phyloP scores from a whole-genome alignment of 1,139 yeast genomes.

The Suhomyces panamericanus region DNA sequence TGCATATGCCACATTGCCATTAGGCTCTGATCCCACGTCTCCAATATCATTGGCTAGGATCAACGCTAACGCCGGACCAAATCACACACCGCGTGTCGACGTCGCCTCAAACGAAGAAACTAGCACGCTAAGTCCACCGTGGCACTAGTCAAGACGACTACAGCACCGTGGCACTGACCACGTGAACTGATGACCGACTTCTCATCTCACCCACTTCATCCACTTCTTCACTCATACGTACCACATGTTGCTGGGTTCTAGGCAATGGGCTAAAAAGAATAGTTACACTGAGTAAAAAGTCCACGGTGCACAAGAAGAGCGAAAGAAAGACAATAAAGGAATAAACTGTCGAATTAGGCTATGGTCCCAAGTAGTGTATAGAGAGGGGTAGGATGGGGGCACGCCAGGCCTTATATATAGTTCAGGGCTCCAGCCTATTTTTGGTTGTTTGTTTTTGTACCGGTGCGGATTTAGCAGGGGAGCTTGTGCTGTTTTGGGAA shows the following conservation, averaged over 20 bases:
- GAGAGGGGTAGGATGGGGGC: constrained; percentile 1
- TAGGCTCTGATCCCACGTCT: no score
- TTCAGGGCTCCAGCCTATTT: constrained; percentile 8
- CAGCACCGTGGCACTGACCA: no score
- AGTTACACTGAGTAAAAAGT: not conserved
- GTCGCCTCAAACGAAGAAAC: no score
- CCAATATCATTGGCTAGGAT: no score
- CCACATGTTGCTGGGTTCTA: constrained; percentile 6
- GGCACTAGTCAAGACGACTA: no score
- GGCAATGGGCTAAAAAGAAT: not conserved
- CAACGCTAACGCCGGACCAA: no score
- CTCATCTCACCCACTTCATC: no score
- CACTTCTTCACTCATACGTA: constrained; percentile 7
- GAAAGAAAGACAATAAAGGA: not conserved
- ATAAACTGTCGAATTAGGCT: not conserved
- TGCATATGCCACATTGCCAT: no score
- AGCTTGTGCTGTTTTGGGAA: constrained; percentile 2
- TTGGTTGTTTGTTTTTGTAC: constrained; percentile 13
- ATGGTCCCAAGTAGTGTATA: constrained; percentile 1
- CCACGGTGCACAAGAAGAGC: not conserved
- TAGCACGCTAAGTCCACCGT: no score
- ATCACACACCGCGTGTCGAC: no score
- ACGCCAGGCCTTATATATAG: constrained; percentile 6
- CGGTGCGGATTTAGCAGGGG: constrained; percentile 9
- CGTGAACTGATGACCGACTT: no score